Evolutionary conservation across 2,329 filamentous ascomycete species (phyloP), one percentile per base, ranked within the genome.

Genomic region (Amylocarpus encephaloides): DNA sequence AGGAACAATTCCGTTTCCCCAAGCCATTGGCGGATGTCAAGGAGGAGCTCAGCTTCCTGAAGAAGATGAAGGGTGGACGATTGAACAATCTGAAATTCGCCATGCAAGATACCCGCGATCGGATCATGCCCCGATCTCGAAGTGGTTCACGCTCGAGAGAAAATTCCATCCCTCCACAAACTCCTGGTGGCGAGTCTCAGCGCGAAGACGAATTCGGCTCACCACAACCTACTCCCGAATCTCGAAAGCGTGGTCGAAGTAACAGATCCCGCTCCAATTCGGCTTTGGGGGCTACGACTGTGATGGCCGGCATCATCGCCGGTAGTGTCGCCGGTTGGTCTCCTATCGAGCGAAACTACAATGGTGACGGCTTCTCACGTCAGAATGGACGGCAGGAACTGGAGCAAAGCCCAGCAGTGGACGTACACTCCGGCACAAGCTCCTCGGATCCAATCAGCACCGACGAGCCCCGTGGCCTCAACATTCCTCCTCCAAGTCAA

Each of bases 241-340:
- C 80, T 49, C 73, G 85, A 44, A 78, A 74, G 49, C 79, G 85
- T 46, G 86, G 85, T 45, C 75, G 83, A 57, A 87, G 83, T 39
- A 85, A 73, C 60, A 74, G 82, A 53, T 82, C 81, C 49, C 72
- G 82, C 50, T 63, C 64, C 4, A 84, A 84, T 66, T 89, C 85
- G 26, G 85, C 85, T 1, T 74, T 91, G 10, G 86, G 83, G 10
- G 84, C 86, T 1, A 83, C 85, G 1, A 82, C 83, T 6, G 86
- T 89, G 53, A 90, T 90, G 86, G 85, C 86, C n/a, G 87, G 87
- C 53, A 84, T 91, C 51, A 80, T 91, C 44, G 87, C 86, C 7
- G 86, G 85, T 39, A 85, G 83, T 62, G 79, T 91, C 32, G 85
- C 82, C 12, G 85, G 83, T 29, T 91, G 86, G 86, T 87, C 85